Evolutionary conservation across 768 basidiomycete genomes (phyloP).

Genomic region (Kwoniella dejecticola): DNA sequence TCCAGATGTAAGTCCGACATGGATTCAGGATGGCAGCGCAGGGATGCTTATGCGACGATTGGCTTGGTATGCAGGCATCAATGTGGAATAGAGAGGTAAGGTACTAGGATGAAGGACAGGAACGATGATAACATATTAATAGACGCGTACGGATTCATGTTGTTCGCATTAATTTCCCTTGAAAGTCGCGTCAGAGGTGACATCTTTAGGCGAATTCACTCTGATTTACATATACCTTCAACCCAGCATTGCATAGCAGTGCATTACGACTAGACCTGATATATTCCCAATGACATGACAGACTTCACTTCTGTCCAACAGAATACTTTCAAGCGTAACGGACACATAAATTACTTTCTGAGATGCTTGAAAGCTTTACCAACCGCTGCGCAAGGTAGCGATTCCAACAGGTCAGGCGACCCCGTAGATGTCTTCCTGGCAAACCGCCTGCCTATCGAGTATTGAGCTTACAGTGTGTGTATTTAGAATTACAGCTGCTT

Average conservation of each 20-base stretch:
- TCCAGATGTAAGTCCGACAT: neutral
- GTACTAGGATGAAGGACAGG: too few species aligned
- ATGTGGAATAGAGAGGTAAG: too few species aligned
- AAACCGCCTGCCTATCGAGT: neutral
- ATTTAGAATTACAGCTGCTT: conserved; percentile 74
- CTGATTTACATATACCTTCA: too few species aligned
- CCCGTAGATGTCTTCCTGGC: neutral
- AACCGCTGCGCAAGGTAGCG: conserved; percentile 66
- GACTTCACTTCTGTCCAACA: conserved; percentile 13
- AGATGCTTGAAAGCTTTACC: conserved; percentile 75
- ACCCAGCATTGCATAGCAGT: too few species aligned
- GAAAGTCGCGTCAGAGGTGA: too few species aligned
- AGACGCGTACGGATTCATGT: too few species aligned
- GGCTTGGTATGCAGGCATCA: too few species aligned
- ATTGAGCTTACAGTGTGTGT: conserved; percentile 1
- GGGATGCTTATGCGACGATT: too few species aligned
- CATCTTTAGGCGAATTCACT: too few species aligned
- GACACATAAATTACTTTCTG: conserved; percentile 68
- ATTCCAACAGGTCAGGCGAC: conserved; percentile 67
- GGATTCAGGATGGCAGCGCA: neutral
- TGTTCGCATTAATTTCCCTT: too few species aligned
- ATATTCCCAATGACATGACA: conserved; percentile 10
- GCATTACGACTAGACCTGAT: too few species aligned
- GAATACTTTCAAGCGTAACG: conserved; percentile 56
- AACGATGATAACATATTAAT: too few species aligned